Evolutionary conservation across 176 grass and related monocot genomes (phyloP).

Genomic region (Urochloa ruziziensis): DNA sequence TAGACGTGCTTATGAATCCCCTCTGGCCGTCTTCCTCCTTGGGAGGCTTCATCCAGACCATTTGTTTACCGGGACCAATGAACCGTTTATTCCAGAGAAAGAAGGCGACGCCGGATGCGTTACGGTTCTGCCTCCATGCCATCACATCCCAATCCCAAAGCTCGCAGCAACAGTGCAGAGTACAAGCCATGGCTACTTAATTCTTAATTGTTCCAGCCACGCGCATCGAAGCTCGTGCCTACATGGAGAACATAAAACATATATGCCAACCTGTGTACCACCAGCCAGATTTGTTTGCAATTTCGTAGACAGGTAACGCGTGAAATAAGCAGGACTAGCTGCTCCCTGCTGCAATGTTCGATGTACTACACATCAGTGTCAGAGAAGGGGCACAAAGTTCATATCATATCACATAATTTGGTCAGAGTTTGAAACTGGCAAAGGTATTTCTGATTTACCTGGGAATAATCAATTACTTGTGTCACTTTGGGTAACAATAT

Average conservation of each 20-base stretch:
- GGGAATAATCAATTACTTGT: not conserved
- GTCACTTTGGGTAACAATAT: not conserved
- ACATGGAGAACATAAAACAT: not conserved
- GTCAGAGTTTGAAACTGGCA: not conserved
- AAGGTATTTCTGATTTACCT: not conserved
- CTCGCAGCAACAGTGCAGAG: not conserved
- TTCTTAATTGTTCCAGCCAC: not conserved
- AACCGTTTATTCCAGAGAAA: slow-evolving; percentile 9
- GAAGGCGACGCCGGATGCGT: slow-evolving; percentile 46
- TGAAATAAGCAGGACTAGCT: not conserved
- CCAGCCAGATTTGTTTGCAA: not conserved
- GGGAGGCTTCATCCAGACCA: not conserved
- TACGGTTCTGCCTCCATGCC: slow-evolving; percentile 34
- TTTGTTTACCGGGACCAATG: slow-evolving; percentile 36
- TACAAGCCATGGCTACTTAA: slow-evolving; percentile 19
- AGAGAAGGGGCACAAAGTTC: not conserved
- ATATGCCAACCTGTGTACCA: not conserved
- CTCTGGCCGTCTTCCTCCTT: not conserved
- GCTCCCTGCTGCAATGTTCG: not conserved
- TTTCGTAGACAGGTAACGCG: not conserved
- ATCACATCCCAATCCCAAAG: slow-evolving; percentile 25
- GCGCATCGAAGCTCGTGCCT: slow-evolving; percentile 24
- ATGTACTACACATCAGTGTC: not conserved
- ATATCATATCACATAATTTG: not conserved
- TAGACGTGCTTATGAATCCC: not conserved